A percentile compares a stretch with the other conserved stretches of the same genome.
These are phyloP conservation scores for Ceratobasidium sp. DNA, from an alignment of 1,284 basidiomycete genomes.

Conservation along the genomic window DNA sequence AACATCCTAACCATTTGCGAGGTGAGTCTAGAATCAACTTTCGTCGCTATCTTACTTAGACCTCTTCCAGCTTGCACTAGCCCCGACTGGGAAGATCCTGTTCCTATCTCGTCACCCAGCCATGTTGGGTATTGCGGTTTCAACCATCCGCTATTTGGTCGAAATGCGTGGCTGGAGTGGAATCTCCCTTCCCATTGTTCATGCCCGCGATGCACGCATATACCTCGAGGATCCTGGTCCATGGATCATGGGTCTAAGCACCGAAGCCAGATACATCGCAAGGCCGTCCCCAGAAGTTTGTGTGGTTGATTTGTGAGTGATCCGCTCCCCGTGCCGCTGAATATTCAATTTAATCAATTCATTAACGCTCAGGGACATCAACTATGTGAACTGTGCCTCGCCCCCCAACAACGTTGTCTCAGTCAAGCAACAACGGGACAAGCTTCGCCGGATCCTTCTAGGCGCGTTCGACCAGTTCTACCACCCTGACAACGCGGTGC, in stretches of 20 bases:
- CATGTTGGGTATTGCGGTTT: constrained; percentile 91
- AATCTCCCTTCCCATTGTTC: constrained; percentile 85
- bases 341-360: not conserved
- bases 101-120: constrained; percentile 93
- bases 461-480: constrained; percentile 86
- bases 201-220: constrained; percentile 90
- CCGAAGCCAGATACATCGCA: constrained; percentile 85
- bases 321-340: not conserved
- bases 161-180: constrained; percentile 96
- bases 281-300: constrained; percentile 85
- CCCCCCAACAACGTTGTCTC: constrained; percentile 87
- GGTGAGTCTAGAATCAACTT: constrained; percentile 61
- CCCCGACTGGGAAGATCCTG: constrained; percentile 91
- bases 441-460: constrained; percentile 81
- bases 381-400: constrained; percentile 85
- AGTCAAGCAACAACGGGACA: constrained; percentile 85
- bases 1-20: constrained; percentile 95
- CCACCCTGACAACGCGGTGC: constrained; percentile 84
- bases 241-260: constrained; percentile 93
- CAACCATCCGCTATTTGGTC: constrained; percentile 91
- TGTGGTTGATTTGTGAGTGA: constrained; percentile 87
- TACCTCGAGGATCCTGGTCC: constrained; percentile 85
- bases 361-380: constrained; percentile 77
- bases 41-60: not conserved
- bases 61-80: constrained; percentile 80